Evolutionary conservation across 805 yeast genomes (phyloP).

Genomic region (Candida silvicultrix): DNA sequence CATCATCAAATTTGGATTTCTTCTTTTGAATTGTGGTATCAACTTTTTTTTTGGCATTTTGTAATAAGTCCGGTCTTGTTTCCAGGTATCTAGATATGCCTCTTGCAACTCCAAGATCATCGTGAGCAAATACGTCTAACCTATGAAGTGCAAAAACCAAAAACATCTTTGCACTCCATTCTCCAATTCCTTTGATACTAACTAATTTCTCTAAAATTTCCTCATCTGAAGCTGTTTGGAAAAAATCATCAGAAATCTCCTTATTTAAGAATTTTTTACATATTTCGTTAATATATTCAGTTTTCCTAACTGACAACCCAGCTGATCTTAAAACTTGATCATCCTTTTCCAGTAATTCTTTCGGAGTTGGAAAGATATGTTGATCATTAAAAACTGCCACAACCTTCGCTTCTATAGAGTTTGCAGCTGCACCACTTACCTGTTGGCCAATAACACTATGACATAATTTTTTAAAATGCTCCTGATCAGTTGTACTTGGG

Average conservation of each 20-base stretch:
- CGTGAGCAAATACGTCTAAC: constrained; percentile 65
- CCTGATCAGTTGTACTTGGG: constrained; percentile 15
- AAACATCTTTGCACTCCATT: constrained; percentile 91
- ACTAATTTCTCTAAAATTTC: constrained; percentile 44
- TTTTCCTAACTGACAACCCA: constrained; percentile 69
- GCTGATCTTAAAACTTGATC: constrained; percentile 47
- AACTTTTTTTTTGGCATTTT: constrained; percentile 36
- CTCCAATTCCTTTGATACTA: constrained; percentile 64
- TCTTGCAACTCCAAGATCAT: constrained; percentile 80
- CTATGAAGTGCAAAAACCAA: constrained; percentile 61
- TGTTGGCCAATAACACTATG: constrained; percentile 63
- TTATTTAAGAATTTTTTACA: constrained; percentile 42
- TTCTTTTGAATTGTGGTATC: constrained; percentile 27
- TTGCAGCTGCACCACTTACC: constrained; percentile 77
- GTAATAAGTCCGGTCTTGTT: constrained; percentile 42
- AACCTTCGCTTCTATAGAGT: constrained; percentile 49
- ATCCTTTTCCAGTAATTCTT: constrained; percentile 32
- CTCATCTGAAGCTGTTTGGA: constrained; percentile 32
- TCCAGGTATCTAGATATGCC: constrained; percentile 65
- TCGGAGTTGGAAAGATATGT: constrained; percentile 45
- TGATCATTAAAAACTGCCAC: constrained; percentile 27
- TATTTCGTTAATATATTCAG: constrained; percentile 51
- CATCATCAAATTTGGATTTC: constrained; percentile 28
- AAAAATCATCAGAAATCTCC: constrained; percentile 29
- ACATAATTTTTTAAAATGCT: constrained; percentile 35